Evolutionary conservation across 805 yeast species (phyloP).

Genomic region (Yamadazyma scolyti): DNA sequence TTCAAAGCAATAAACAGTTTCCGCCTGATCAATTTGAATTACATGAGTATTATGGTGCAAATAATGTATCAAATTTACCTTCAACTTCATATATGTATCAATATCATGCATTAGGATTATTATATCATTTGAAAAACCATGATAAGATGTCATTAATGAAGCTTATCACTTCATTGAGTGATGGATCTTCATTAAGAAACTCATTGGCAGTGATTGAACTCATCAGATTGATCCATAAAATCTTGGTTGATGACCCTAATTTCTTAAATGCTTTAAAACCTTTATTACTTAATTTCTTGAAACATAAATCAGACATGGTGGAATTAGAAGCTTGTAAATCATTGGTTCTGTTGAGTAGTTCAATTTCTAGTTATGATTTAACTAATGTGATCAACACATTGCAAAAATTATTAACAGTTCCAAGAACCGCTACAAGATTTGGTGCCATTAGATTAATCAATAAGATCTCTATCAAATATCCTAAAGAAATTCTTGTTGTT

Average conservation of each 20-base stretch:
- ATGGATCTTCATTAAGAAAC: slow-evolving; percentile 60
- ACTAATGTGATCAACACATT: slow-evolving; percentile 69
- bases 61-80: slow-evolving; percentile 49
- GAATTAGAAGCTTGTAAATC: slow-evolving; percentile 89
- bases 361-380: slow-evolving; percentile 61
- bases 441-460: slow-evolving; percentile 91
- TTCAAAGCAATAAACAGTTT: slow-evolving; percentile 56
- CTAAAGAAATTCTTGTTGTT: slow-evolving; percentile 74
- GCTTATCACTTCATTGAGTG: slow-evolving; percentile 73
- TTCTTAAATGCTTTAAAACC: slow-evolving; percentile 58
- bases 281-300: slow-evolving; percentile 64
- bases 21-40: slow-evolving; percentile 47
- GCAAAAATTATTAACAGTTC: slow-evolving; percentile 76
- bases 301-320: slow-evolving; percentile 83
- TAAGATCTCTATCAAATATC: slow-evolving; percentile 75
- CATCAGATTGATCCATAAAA: slow-evolving; percentile 74
- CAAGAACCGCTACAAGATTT: slow-evolving; percentile 85
- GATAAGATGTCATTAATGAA: slow-evolving; percentile 94
- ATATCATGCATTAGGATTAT: slow-evolving; percentile 91
- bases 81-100: slow-evolving; percentile 80
- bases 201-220: slow-evolving; percentile 84
- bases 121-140: slow-evolving; percentile 82
- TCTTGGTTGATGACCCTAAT: slow-evolving; percentile 68
- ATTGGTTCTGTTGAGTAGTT: slow-evolving; percentile 48
- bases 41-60: slow-evolving; percentile 56